Evolutionary conservation across 2,329 filamentous ascomycete species (phyloP), one percentile per base, ranked within the genome.

Genomic region (Onygena corvina): DNA sequence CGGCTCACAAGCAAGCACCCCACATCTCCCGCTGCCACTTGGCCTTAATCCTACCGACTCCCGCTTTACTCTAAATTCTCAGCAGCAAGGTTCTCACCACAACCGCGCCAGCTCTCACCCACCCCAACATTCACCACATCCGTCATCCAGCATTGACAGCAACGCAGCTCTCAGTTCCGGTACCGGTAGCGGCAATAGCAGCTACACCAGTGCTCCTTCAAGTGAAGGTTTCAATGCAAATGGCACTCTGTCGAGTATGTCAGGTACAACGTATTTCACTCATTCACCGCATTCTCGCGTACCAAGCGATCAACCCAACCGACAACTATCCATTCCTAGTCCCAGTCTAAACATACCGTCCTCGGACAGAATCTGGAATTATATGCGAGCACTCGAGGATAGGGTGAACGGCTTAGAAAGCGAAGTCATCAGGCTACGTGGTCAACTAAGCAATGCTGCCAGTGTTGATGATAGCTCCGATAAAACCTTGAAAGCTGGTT

Each of bases 61-160:
- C n/a, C 60, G 64, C 29, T 65, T 57, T 49, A 63, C 63, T n/a
- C 53, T 65, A 18, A 61, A 63, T 35, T 64, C 61, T 49, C 63
- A 64, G 57, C 56, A 53, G 12, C 57, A 38, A 16, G 35, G 33
- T 11, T 8, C 34, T 20, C 48, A 57, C 54, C 57, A 25, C 56
- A 57, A 50, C 52, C 47, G 21, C 47, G 52, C 47, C 29, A 36
- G 49, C 58, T 55, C 57, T 31, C 53, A 49, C 25, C 56, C 57
- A 47, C 53, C 48, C 35, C 38, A 38, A 51, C 40, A 25, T 44
- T 12, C 46, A 36, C n/a, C 47, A 2, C 47, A 46, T 35, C 16
- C 45, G 29, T 23, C 40, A 20, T 36, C 53, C 14, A 48, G 30
- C 38, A 38, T 48, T 34, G 52, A 52, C 34, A 40, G 36, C 7